A percentile compares a stretch with the other conserved stretches of the same genome.
Evolutionary conservation across 192 early-diverging fungal genomes (phyloP).

Genomic region (Martensiomyces pterosporus): DNA sequence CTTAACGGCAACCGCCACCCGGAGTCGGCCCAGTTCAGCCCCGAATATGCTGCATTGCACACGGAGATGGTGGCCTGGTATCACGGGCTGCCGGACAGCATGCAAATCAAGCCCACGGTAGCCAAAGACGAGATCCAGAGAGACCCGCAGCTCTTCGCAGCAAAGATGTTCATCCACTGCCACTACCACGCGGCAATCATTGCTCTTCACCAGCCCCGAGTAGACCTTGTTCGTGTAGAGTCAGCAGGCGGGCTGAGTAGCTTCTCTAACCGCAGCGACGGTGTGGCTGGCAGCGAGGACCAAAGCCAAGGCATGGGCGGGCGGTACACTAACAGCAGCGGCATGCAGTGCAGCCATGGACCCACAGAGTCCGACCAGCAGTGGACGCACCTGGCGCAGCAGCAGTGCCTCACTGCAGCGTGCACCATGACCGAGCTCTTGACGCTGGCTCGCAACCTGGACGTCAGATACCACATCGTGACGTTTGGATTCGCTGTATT

Average conservation of each 20-base stretch:
- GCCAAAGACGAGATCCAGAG: slow-evolving; percentile 27
- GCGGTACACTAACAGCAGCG: not conserved
- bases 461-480: slow-evolving; percentile 48
- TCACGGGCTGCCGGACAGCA: slow-evolving; percentile 35
- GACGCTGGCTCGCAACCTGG: slow-evolving; percentile 23
- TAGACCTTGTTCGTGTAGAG: slow-evolving; percentile 44
- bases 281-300: slow-evolving; percentile 4
- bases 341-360: not conserved
- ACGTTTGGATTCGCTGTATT: slow-evolving; percentile 49
- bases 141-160: slow-evolving; percentile 33
- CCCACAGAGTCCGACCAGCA: slow-evolving; percentile 10
- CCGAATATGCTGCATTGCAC: slow-evolving; percentile 41
- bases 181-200: slow-evolving; percentile 49
- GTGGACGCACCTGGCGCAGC: slow-evolving; percentile 47
- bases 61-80: slow-evolving; percentile 49
- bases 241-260: not conserved
- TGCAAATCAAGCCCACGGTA: slow-evolving; percentile 22
- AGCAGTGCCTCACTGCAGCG: slow-evolving; percentile 46
- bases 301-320: not conserved
- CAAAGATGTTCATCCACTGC: slow-evolving; percentile 52
- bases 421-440: slow-evolving; percentile 49
- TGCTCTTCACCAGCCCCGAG: slow-evolving; percentile 48
- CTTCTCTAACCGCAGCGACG: not conserved
- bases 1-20: slow-evolving; percentile 50
- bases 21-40: slow-evolving; percentile 48